Conservation (phyloP, 2,329 filamentous ascomycete genomes). For the Fusarium sp. region DNA sequence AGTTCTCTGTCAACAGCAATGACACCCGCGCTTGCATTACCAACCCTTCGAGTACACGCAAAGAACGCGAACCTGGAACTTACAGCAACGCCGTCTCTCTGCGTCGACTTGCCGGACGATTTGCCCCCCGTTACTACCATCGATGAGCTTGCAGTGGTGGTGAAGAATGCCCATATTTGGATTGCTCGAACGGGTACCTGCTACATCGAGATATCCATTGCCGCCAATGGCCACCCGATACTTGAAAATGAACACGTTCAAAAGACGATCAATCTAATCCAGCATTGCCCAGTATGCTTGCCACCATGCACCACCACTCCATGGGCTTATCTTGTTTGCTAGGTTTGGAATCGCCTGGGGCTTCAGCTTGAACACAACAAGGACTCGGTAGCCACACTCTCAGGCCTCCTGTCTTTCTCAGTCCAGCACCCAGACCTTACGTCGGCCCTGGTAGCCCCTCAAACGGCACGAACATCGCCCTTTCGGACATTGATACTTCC, state of each 20-base stretch:
- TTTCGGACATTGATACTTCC: constrained; percentile 45
- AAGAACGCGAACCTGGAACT: constrained; percentile 41
- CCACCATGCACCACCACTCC: no score
- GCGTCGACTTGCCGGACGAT: constrained; percentile 40
- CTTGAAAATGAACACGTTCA: constrained; percentile 17
- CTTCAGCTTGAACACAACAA: constrained; percentile 43
- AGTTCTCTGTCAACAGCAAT: neutral
- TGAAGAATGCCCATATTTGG: constrained; percentile 47
- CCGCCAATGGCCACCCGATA: constrained; percentile 33
- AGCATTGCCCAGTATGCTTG: constrained; percentile 43
- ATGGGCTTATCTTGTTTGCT: neutral
- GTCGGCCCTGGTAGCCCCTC: constrained; percentile 47
- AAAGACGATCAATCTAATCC: constrained; percentile 35
- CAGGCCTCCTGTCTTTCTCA: constrained; percentile 46
- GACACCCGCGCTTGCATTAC: constrained; percentile 39
- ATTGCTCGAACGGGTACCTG: constrained; percentile 48
- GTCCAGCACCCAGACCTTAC: constrained; percentile 52
- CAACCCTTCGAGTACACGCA: constrained; percentile 39
- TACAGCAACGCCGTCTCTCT: constrained; percentile 41
- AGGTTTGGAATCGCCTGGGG: constrained; percentile 50
- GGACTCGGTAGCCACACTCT: constrained; percentile 2
- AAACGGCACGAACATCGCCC: constrained; percentile 36
- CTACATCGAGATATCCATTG: constrained; percentile 44
- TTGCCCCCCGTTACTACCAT: constrained; percentile 22
- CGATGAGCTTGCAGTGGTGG: constrained; percentile 40